A percentile compares a stretch with the other conserved stretches of the same genome.
phyloP scores from a whole-genome alignment of 2,329 filamentous ascomycete species.

The Colletotrichum sidae region DNA sequence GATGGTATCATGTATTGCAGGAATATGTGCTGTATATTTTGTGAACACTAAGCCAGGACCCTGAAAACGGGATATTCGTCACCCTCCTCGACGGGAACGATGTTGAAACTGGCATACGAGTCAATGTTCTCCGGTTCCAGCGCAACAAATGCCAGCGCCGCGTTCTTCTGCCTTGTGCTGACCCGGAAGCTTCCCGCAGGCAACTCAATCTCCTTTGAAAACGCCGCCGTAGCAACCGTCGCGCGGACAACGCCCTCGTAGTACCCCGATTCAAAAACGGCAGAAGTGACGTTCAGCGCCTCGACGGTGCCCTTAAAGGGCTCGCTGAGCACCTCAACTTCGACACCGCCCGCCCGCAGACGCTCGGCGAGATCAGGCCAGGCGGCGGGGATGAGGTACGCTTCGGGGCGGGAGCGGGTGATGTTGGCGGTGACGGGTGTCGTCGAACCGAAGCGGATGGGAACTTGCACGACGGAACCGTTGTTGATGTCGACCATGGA shows the following conservation, averaged over 20 bases:
- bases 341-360: conserved; percentile 41
- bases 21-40: conserved; percentile 3
- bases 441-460: conserved; percentile 44
- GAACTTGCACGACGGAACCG: conserved; percentile 44
- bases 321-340: conserved; percentile 42
- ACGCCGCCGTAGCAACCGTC: conserved; percentile 39
- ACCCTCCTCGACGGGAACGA: conserved; percentile 43
- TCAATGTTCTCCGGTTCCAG: conserved; percentile 50
- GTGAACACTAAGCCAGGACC: conserved; percentile 15
- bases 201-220: conserved; percentile 39
- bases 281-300: conserved; percentile 41
- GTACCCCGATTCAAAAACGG: conserved; percentile 41
- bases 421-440: conserved; percentile 44
- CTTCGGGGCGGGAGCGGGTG: conserved; percentile 45
- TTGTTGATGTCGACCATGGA: conserved; percentile 43
- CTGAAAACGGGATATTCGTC: conserved; percentile 48
- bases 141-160: conserved; percentile 43
- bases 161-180: conserved; percentile 48
- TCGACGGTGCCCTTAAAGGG: conserved; percentile 45
- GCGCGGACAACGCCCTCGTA: conserved; percentile 45
- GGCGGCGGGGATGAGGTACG: conserved; percentile 45
- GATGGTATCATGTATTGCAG: not conserved
- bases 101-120: conserved; percentile 47
- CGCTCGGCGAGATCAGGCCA: conserved; percentile 45
- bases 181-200: conserved; percentile 46